These are phyloP conservation scores for Diaporthe velutina DNA, from an alignment of 2,329 filamentous ascomycete genomes.

Conservation along the genomic window DNA sequence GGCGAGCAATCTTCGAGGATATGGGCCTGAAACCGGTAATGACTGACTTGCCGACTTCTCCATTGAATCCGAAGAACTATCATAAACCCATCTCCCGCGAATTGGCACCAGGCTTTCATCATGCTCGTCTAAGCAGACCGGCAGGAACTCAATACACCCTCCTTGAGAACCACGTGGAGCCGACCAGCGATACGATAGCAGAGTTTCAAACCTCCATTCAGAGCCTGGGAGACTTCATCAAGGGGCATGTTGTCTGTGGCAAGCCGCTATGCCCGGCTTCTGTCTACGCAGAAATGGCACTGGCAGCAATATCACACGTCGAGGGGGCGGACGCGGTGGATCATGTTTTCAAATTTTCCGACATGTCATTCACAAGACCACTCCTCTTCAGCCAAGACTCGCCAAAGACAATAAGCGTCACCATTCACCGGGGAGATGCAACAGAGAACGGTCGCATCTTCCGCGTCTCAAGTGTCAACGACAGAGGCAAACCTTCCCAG, in stretches of 20 bases:
- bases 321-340: background rate
- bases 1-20: background rate
- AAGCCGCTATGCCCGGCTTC: constrained; percentile 7
- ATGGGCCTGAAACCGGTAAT: background rate
- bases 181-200: background rate
- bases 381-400: background rate
- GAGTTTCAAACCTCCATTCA: background rate
- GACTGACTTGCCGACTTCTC: background rate
- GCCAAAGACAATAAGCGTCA: background rate
- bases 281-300: constrained; percentile 12
- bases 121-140: background rate
- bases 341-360: background rate
- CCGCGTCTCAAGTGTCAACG: background rate
- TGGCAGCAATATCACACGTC: background rate
- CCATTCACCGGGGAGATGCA: background rate
- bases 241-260: background rate
- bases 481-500: background rate
- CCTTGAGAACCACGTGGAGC: background rate
- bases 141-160: background rate
- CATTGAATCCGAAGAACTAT: background rate
- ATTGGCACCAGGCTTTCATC: background rate
- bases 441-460: background rate
- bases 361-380: background rate
- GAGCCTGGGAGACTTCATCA: background rate
- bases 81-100: background rate